phyloP scores from a whole-genome alignment of 2,329 filamentous ascomycete species.

The Chaetothyriales sp. region DNA sequence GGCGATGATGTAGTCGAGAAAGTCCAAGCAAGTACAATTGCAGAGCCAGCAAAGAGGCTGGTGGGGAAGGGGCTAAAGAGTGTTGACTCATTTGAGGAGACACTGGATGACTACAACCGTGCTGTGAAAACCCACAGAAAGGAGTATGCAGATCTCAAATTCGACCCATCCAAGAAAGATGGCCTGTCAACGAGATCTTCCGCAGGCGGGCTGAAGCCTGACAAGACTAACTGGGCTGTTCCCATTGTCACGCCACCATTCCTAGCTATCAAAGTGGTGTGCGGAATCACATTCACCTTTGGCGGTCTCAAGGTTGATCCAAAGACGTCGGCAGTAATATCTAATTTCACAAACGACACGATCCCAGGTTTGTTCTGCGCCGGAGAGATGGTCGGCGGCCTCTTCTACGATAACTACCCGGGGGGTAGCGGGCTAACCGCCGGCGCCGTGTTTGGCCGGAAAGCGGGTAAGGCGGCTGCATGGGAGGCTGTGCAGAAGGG shows the following conservation, averaged over 20 bases:
- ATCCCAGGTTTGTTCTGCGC: constrained; percentile 46
- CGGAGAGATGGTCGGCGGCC: constrained; percentile 53
- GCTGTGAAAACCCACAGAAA: constrained; percentile 37
- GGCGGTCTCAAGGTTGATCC: constrained; percentile 47
- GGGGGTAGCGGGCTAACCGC: constrained; percentile 50
- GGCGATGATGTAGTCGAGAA: constrained; percentile 42
- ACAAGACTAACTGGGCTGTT: constrained; percentile 55
- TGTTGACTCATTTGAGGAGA: constrained; percentile 36
- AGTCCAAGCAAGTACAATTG: constrained; percentile 38
- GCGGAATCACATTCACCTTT: constrained; percentile 57
- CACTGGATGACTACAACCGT: constrained; percentile 43
- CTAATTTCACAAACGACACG: constrained; percentile 16
- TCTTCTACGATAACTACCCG: constrained; percentile 52
- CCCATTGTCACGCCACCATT: constrained; percentile 45
- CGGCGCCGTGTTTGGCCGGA: constrained; percentile 41
- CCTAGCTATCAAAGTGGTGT: constrained; percentile 49
- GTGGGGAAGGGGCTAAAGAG: constrained; percentile 35
- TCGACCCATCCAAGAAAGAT: constrained; percentile 49
- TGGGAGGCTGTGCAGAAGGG: background rate
- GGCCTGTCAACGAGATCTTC: constrained; percentile 47
- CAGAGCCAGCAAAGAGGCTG: constrained; percentile 43
- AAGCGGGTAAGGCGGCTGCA: constrained; percentile 28
- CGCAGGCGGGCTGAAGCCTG: constrained; percentile 29
- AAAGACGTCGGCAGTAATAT: constrained; percentile 40
- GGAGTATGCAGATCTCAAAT: constrained; percentile 35